Base-by-base conservation (phyloP, 805 yeast species). In the Pichia scutulata region DNA sequence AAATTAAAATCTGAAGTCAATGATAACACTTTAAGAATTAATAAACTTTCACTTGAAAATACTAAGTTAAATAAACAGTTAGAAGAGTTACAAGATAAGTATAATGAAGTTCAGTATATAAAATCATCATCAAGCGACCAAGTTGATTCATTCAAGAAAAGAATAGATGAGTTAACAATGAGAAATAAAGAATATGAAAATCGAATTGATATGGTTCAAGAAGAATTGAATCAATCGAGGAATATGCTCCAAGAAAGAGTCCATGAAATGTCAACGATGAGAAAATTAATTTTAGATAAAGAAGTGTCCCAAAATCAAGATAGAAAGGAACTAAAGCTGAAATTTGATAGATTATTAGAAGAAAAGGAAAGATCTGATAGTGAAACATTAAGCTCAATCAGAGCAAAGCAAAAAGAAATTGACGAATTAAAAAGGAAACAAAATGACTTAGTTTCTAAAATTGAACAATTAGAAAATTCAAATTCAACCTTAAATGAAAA, bases 181-280 rank as follows among this genome's bases (percentile, higher is more conserved):
- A 79, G 86, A 48, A 67, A 82, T 39, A 77, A 77, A 53, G 98
- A 93, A 57, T 70, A 81, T 1, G 75, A 73, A 41, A 72, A 72
- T 48, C 75, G 78, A 54, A 71, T 78, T 22, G 89, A 86, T 50
- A 76, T 80, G 2, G 63, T 90, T 26, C 89, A 86, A 57, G 96
- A 89, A 50, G 97, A 90, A 60, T 68, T 92, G n/a, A 70, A 76
- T 12, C 97, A 90, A 51, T 71, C 86, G 5, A 76, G 88, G 49
- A 76, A 78, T 30, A 72, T 82, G 65, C 66, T 90, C 2, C 93
- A 84, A 60, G 96, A 89, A 60, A 77, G 95, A 53, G 80, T 86
- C 0, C 73, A 90, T 46, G 98, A 92, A 66, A 75, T 88, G 0
- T 72, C 82, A 1, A 81, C 88, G 0, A 78, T 89, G 66, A 75